Conservation (phyloP, 2,329 filamentous ascomycete genomes). For the Fonsecaea nubica region DNA sequence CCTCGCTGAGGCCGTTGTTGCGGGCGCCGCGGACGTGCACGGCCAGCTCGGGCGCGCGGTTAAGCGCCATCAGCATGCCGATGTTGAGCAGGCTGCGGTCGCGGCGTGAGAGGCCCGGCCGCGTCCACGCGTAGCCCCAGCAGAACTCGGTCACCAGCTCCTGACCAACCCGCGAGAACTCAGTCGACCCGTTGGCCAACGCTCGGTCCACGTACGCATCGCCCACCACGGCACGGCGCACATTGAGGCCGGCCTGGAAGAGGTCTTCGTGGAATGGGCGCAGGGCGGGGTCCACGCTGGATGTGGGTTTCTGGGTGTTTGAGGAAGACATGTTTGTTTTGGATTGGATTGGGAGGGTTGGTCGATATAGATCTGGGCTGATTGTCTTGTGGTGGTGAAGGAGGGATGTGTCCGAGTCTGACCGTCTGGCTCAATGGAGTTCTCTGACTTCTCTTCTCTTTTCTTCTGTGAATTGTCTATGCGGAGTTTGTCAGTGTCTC, state of each 20-base stretch:
- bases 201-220: conserved; percentile 63
- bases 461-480: no score
- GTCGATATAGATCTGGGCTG: not conserved
- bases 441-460: no score
- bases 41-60: conserved; percentile 64
- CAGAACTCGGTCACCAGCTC: conserved; percentile 63
- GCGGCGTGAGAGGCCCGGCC: conserved; percentile 67
- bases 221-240: conserved; percentile 66
- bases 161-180: conserved; percentile 40
- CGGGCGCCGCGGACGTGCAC: conserved; percentile 67
- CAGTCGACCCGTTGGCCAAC: conserved; percentile 37
- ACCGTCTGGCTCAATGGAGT: no score
- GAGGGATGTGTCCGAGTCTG: no score
- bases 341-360: not conserved
- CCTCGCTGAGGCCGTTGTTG: conserved; percentile 66
- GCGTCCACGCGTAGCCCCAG: conserved; percentile 67
- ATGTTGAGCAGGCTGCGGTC: conserved; percentile 69
- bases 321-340: conserved; percentile 10
- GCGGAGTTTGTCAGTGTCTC: not conserved
- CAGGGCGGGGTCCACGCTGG: conserved; percentile 31
- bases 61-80: conserved; percentile 68
- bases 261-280: conserved; percentile 47
- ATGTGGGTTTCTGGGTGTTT: conserved; percentile 20
- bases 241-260: conserved; percentile 66
- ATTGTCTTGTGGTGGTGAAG: not conserved